These are phyloP conservation scores for Podaxis carcinomalis DNA, from an alignment of 768 basidiomycete species.

Conservation along the genomic window DNA sequence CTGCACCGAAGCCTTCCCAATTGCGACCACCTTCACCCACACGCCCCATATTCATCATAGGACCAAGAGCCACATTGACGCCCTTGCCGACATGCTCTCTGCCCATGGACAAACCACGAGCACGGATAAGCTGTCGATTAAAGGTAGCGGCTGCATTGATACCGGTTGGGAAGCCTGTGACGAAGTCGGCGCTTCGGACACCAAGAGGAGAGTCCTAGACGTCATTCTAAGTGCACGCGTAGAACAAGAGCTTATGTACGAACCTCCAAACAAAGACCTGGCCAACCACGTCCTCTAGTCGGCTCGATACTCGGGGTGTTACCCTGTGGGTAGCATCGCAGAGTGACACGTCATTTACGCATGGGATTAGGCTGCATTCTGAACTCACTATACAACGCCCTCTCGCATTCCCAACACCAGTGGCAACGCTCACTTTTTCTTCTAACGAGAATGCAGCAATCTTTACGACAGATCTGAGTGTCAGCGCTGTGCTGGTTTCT, in stretches of 20 bases:
- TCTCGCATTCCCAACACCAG: constrained; percentile 59
- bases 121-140: constrained; percentile 74
- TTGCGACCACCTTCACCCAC: constrained; percentile 80
- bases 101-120: constrained; percentile 76
- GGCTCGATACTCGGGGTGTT: constrained; percentile 52
- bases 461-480: constrained; percentile 21
- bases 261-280: constrained; percentile 71
- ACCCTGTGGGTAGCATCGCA: constrained; percentile 27
- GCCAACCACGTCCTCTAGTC: constrained; percentile 43
- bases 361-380: not conserved
- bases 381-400: constrained; percentile 63
- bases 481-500: constrained; percentile 5
- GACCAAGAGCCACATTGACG: constrained; percentile 70
- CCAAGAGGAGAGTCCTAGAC: constrained; percentile 69
- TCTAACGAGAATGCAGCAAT: constrained; percentile 49
- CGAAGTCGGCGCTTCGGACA: constrained; percentile 71
- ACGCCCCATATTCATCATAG: constrained; percentile 91
- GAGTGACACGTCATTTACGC: not conserved
- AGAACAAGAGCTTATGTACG: constrained; percentile 1
- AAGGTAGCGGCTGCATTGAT: constrained; percentile 79
- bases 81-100: constrained; percentile 81
- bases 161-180: constrained; percentile 80
- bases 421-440: constrained; percentile 61
- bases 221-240: not conserved
- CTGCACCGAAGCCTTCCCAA: constrained; percentile 95